These are phyloP conservation scores for Dendryphion nanum DNA, from an alignment of 2,329 filamentous ascomycete genomes.

Conservation along the genomic window DNA sequence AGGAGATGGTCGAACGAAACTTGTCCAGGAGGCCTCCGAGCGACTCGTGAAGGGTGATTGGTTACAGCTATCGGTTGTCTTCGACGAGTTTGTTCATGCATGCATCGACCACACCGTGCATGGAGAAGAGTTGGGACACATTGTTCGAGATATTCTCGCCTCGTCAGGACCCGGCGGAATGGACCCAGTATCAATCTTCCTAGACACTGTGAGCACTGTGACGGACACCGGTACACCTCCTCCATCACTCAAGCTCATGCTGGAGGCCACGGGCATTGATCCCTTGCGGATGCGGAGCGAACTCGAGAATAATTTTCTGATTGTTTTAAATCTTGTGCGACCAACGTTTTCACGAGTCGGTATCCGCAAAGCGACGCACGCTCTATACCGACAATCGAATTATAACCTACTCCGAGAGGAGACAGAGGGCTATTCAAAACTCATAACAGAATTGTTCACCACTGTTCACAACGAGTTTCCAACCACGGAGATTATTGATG, in stretches of 20 bases:
- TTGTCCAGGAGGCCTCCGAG: conserved; percentile 64
- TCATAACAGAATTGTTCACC: conserved; percentile 93
- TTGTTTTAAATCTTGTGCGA: conserved; percentile 75
- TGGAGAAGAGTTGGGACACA: conserved; percentile 66
- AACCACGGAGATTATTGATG: conserved; percentile 72
- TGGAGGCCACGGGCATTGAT: conserved; percentile 71
- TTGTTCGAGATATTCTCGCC: conserved; percentile 71
- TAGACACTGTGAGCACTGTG: conserved; percentile 79
- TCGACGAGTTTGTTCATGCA: conserved; percentile 81
- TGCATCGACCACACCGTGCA: conserved; percentile 68
- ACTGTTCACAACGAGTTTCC: conserved; percentile 73
- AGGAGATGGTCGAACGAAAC: conserved; percentile 61
- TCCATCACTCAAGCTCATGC: conserved; percentile 62
- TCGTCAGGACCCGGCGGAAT: conserved; percentile 47
- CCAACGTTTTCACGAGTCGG: conserved; percentile 81
- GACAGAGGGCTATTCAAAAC: conserved; percentile 93
- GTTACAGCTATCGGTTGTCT: conserved; percentile 67
- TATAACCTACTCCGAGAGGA: conserved; percentile 96
- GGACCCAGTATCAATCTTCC: conserved; percentile 62
- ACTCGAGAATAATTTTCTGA: conserved; percentile 75
- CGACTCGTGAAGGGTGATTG: conserved; percentile 67
- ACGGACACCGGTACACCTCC: conserved; percentile 67
- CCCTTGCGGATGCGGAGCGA: conserved; percentile 72
- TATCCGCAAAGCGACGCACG: conserved; percentile 86
- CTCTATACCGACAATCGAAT: conserved; percentile 92